A percentile compares a stretch with the other conserved stretches of the same genome.
phyloP scores from a whole-genome alignment of 2,329 filamentous ascomycete genomes.

The Nigrospora sphaerica region DNA sequence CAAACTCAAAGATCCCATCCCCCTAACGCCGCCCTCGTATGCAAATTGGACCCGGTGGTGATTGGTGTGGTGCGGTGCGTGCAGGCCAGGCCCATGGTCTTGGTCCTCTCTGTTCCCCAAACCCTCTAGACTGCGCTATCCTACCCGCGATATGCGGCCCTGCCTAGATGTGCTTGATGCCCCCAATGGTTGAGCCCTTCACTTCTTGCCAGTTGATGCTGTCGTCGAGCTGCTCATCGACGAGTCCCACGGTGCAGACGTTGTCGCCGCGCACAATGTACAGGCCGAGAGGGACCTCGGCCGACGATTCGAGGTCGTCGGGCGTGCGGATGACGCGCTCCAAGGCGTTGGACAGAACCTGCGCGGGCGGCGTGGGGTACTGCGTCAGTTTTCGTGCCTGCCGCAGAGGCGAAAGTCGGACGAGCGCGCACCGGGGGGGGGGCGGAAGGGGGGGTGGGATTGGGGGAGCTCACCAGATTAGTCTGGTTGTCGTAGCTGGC shows the following conservation, averaged over 20 bases:
- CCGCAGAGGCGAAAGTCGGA: too few relatives aligned
- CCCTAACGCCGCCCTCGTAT: constrained; percentile 6
- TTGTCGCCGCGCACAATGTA: constrained; percentile 94
- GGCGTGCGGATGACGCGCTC: constrained; percentile 85
- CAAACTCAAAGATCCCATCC: constrained; percentile 7
- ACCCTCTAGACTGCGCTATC: too few relatives aligned
- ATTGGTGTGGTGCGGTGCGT: too few relatives aligned
- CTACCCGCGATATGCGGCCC: too few relatives aligned
- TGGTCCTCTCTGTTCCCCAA: too few relatives aligned
- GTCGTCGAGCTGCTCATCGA: constrained; percentile 82
- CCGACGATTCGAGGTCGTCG: constrained; percentile 76
- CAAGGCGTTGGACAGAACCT: constrained; percentile 74
- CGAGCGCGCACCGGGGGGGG: not conserved
- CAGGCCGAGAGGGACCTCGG: constrained; percentile 74
- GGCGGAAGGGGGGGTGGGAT: not conserved
- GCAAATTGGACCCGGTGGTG: constrained; percentile 4
- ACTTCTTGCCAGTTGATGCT: constrained; percentile 94
- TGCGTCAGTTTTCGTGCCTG: not conserved
- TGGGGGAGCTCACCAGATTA: constrained; percentile 61
- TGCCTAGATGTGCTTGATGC: constrained; percentile 65
- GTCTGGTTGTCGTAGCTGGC: constrained; percentile 85
- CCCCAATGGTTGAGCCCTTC: constrained; percentile 73
- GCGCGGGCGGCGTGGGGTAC: constrained; percentile 1
- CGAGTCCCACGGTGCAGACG: constrained; percentile 80
- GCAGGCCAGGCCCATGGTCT: too few relatives aligned